Base-by-base conservation (phyloP, 768 basidiomycete genomes). In the Kwoniella shandongensis region DNA sequence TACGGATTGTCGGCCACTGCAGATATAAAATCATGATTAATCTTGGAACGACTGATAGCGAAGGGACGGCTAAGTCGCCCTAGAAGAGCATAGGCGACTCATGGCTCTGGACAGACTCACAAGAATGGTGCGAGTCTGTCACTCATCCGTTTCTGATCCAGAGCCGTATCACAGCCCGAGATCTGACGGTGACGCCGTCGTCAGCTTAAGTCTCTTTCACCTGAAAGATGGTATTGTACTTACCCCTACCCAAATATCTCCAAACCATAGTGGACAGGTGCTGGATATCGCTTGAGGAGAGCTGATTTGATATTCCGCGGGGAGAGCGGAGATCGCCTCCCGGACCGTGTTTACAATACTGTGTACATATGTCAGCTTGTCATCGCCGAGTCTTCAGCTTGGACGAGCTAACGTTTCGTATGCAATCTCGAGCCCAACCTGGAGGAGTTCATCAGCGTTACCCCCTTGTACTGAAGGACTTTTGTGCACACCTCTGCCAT, bases 401-500 rank as follows among this genome's bases (percentile, higher is more conserved):
- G n/a, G n/a, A n/a, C n/a, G n/a, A n/a, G n/a, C n/a, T n/a, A n/a
- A 67, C 65, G 55, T 61, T 35, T 57, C 51, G 40, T 45, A 62
- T 1, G 41, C 48, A 15, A 41, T 45, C 22, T 67, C 44, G 12
- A 55, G 36, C 3, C 63, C 63, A 22, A 65, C 60, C 63, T 61
- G 26, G 3, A n/a, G n/a, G n/a, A n/a, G n/a, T n/a, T n/a, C n/a
- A n/a, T n/a, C n/a, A 13, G 17, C 17, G 46, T 13, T 10, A 36
- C 25, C 49, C 36, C n/a, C 7, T 45, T 17, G 32, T n/a, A 13
- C 22, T 15, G 29, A 55, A 39, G 32, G 17, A 30, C 39, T 11
- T 18, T 27, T 6, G 25, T 4, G n/a, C 85, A 81, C 67, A 90
- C 84, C 77, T 89, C 89, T 22, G 88, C 82, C 76, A 88, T 88